These are phyloP conservation scores for Emergomyces pasteurianus DNA, from an alignment of 2,329 filamentous ascomycete genomes.

Conservation along the genomic window DNA sequence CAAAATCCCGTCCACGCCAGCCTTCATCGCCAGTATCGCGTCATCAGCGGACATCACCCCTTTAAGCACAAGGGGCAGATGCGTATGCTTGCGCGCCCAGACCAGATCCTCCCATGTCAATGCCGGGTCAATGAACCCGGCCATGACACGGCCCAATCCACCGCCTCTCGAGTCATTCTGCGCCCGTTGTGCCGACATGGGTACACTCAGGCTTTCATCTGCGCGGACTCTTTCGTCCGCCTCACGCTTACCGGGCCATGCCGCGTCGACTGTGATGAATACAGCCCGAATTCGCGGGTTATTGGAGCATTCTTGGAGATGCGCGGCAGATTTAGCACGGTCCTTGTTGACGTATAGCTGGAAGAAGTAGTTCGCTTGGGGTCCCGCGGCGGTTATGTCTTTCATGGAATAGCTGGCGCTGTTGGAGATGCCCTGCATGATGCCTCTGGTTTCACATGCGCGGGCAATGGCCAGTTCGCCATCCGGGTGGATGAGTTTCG, in stretches of 20 bases:
- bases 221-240: constrained; percentile 44
- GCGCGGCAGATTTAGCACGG: constrained; percentile 36
- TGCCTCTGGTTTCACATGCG: constrained; percentile 39
- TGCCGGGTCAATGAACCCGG: constrained; percentile 39
- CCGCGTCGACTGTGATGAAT: constrained; percentile 45
- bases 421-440: constrained; percentile 51
- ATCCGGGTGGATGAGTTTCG: constrained; percentile 49
- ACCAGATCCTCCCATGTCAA: constrained; percentile 43
- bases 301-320: constrained; percentile 32
- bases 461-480: constrained; percentile 50
- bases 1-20: constrained; percentile 43
- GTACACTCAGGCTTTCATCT: constrained; percentile 31
- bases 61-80: constrained; percentile 45
- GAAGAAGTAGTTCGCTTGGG: constrained; percentile 38
- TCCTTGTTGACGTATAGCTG: constrained; percentile 46
- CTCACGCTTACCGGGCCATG: constrained; percentile 44
- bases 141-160: constrained; percentile 42
- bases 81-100: constrained; percentile 39
- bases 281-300: constrained; percentile 34
- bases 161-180: constrained; percentile 43
- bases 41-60: constrained; percentile 47
- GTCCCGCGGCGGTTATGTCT: constrained; percentile 39
- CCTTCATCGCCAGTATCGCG: constrained; percentile 38
- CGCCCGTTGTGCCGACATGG: constrained; percentile 33
- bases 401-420: constrained; percentile 47